Evolutionary conservation across 176 grass and related monocot species (phyloP).

Genomic region (Bothriochloa decipiens): DNA sequence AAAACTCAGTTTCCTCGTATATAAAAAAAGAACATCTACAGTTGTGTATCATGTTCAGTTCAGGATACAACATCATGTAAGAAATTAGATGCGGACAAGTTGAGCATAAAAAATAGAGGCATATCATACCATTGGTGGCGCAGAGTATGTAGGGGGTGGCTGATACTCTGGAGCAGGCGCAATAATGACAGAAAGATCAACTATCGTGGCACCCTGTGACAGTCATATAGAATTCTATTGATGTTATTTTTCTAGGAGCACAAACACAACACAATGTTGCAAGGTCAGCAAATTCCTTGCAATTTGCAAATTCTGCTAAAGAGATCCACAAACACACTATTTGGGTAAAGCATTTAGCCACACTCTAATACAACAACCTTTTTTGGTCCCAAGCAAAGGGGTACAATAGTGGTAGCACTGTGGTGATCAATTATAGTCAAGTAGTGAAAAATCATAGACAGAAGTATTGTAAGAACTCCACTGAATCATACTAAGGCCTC

Average conservation of each 20-base stretch:
- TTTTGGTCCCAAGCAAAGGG: background rate
- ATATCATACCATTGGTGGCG: constrained; percentile 55
- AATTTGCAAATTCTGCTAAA: constrained; percentile 9
- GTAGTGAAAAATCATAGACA: background rate
- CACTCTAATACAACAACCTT: background rate
- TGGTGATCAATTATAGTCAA: background rate
- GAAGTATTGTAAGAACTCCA: background rate
- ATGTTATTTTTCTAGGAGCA: background rate
- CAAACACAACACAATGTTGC: background rate
- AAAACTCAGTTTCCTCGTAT: background rate
- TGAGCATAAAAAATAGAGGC: background rate
- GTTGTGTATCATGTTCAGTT: background rate
- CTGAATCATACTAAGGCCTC: background rate
- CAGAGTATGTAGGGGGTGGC: constrained; percentile 55
- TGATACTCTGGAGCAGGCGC: constrained; percentile 74
- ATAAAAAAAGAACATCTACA: background rate
- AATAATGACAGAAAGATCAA: constrained; percentile 90
- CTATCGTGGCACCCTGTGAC: constrained; percentile 79
- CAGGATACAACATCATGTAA: constrained; percentile 1
- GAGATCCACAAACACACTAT: background rate
- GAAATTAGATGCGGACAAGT: background rate
- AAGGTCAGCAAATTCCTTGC: background rate
- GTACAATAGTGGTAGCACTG: background rate
- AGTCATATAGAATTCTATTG: constrained; percentile 27
- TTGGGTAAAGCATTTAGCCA: background rate